A percentile compares a stretch with the other conserved stretches of the same genome.
Conservation (phyloP, 768 basidiomycete species). For the Dioszegia crocea region DNA sequence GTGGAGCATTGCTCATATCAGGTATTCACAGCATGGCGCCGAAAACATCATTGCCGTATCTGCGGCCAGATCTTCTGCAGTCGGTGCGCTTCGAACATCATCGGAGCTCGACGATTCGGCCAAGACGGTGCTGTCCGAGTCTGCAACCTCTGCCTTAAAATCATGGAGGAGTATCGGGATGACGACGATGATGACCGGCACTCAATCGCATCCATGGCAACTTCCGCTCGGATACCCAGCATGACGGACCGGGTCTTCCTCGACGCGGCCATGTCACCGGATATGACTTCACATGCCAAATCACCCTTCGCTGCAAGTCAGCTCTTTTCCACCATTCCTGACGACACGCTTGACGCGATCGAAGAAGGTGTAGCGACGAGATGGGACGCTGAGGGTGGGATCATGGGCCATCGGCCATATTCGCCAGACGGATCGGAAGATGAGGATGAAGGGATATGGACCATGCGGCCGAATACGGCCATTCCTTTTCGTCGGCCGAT, state of each 20-base stretch:
- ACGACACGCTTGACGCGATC: constrained; percentile 35
- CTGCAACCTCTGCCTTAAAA: constrained; percentile 91
- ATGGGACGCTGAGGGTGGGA: constrained; percentile 12
- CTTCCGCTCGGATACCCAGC: constrained; percentile 61
- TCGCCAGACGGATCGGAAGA: constrained; percentile 21
- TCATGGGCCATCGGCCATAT: background rate
- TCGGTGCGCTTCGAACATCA: constrained; percentile 91
- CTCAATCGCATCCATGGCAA: constrained; percentile 68
- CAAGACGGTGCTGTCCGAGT: constrained; percentile 93
- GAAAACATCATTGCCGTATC: constrained; percentile 97
- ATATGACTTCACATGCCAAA: constrained; percentile 58
- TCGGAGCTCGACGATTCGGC: constrained; percentile 88
- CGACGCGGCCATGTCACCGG: constrained; percentile 63
- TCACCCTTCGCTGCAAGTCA: constrained; percentile 86
- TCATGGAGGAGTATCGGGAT: constrained; percentile 80
- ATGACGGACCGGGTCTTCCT: constrained; percentile 37
- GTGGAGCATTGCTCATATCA: constrained; percentile 6
- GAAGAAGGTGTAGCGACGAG: constrained; percentile 27
- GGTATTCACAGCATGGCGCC: constrained; percentile 80
- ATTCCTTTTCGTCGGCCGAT: constrained; percentile 51
- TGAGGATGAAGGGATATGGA: constrained; percentile 33
- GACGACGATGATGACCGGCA: constrained; percentile 88
- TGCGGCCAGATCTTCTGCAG: constrained; percentile 99
- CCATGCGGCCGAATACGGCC: constrained; percentile 34
- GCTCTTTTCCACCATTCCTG: constrained; percentile 59